phyloP scores from a whole-genome alignment of 2,329 filamentous ascomycete genomes.

The Penicillium sp. region DNA sequence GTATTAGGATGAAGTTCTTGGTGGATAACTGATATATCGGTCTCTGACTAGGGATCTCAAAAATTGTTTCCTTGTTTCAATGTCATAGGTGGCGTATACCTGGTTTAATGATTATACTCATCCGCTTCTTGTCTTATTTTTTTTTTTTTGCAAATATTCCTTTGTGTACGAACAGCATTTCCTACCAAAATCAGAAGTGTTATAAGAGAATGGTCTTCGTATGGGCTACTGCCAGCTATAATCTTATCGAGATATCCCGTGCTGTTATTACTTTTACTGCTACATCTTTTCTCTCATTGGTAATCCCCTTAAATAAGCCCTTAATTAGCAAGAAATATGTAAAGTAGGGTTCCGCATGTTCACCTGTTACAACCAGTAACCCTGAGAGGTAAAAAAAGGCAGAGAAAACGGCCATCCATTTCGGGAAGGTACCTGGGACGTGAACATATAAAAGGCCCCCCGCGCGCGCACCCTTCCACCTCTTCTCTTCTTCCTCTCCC shows the following conservation, averaged over 20 bases:
- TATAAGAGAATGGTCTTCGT: neutral
- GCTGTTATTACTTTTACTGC: constrained; percentile 12
- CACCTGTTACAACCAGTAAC: neutral
- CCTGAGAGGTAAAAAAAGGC: neutral
- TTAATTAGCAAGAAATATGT: neutral
- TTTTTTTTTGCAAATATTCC: constrained; percentile 11
- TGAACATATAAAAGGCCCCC: too few relatives aligned
- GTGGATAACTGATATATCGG: constrained; percentile 53
- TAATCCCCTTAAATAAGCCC: neutral
- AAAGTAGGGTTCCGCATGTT: neutral
- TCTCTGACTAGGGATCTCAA: constrained; percentile 7
- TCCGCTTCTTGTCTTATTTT: constrained; percentile 15
- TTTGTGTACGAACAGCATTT: constrained; percentile 6
- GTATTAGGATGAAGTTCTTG: constrained; percentile 89
- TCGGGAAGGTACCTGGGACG: too few relatives aligned
- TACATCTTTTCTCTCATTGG: neutral
- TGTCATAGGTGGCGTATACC: constrained; percentile 30
- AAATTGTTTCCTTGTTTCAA: constrained; percentile 19
- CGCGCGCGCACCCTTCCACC: too few relatives aligned
- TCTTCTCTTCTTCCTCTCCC: too few relatives aligned
- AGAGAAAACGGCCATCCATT: neutral
- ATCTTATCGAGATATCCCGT: constrained; percentile 21
- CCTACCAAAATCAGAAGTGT: constrained; percentile 2
- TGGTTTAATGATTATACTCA: constrained; percentile 17
- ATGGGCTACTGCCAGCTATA: neutral